Base-by-base conservation (phyloP, 768 basidiomycete species). In the Panus rudis region DNA sequence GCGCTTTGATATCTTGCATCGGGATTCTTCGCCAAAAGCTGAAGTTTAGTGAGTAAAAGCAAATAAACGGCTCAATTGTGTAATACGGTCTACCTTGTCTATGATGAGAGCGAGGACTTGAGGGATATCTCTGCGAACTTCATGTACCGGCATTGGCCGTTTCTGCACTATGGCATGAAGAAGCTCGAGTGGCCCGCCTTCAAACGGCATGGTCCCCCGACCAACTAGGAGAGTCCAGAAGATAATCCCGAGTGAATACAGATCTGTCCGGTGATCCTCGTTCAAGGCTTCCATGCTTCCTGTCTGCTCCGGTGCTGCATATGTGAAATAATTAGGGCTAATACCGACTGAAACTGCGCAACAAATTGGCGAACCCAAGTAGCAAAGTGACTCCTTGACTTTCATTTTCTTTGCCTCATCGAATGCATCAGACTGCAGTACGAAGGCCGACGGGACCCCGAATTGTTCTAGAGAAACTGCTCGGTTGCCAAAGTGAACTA, bases 221-320 rank as follows among this genome's bases (percentile, higher is more conserved):
- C 84, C 82, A 13, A 83, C 81, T n/a, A 85, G 67, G 3, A 84
- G 63, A 8, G 81, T 82, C 82, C 82, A 85, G 56, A 84, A 83
- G 51, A 83, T 57, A 45, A 84, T 75, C 2, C 84, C 84, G 6
- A 85, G 67, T 0, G 81, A 80, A 56, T 87, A 85, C 22, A 87
- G 60, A 59, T 87, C 84, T 11, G 84, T 84, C 45, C 82, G 61
- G 50, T 84, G 80, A 54, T 87, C 84, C 52, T 84, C 81, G 2
- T 74, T 70, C 60, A 78, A 77, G 4, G 79, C 81, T 57, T 84
- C 81, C 48, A 78, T 78, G 52, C 81, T 78, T 7, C 82, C 82
- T 1, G 82, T 84, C 59, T 87, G 83, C 56, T 85, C 83, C 13
- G 84, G 84, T 5, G 82, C 80, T 54, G 23, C 6, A 19, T 20